Conservation (phyloP, 2,329 filamentous ascomycete species). For the Alternaria rosae region DNA sequence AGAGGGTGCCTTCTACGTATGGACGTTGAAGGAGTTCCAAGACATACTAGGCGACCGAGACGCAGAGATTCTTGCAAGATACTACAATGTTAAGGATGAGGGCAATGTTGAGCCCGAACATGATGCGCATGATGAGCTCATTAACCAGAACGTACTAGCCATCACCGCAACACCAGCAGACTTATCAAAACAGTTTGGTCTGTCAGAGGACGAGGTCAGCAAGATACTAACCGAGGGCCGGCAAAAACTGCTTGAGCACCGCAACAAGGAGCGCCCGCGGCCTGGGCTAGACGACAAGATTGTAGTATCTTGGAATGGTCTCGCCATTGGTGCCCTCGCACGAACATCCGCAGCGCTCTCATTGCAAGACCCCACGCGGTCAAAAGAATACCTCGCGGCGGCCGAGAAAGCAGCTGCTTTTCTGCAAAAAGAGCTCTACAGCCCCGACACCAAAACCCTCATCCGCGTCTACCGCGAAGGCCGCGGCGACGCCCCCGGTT, state of each 20-base stretch:
- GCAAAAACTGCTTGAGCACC: constrained; percentile 72
- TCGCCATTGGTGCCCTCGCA: constrained; percentile 84
- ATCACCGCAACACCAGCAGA: constrained; percentile 72
- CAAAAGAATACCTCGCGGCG: constrained; percentile 67
- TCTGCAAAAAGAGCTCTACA: constrained; percentile 77
- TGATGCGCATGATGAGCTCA: constrained; percentile 92
- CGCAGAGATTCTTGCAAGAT: constrained; percentile 76
- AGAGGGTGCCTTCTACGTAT: constrained; percentile 93
- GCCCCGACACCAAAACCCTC: constrained; percentile 66
- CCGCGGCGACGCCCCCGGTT: constrained; percentile 71
- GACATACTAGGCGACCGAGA: constrained; percentile 73
- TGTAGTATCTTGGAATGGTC: constrained; percentile 85
- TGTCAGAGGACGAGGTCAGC: constrained; percentile 73
- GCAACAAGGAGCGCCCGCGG: constrained; percentile 75
- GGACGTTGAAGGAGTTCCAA: constrained; percentile 88
- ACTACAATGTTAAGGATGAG: constrained; percentile 83
- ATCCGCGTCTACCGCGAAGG: constrained; percentile 77
- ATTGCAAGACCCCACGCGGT: constrained; percentile 64
- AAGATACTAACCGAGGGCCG: constrained; percentile 72
- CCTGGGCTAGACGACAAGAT: constrained; percentile 89
- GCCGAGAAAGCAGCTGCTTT: constrained; percentile 76
- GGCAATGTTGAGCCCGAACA: constrained; percentile 85
- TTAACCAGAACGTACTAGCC: constrained; percentile 88
- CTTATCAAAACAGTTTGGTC: constrained; percentile 76
- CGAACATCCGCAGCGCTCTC: constrained; percentile 74